phyloP scores from a whole-genome alignment of 1,139 yeast species.

The Taphrina wiesneri region DNA sequence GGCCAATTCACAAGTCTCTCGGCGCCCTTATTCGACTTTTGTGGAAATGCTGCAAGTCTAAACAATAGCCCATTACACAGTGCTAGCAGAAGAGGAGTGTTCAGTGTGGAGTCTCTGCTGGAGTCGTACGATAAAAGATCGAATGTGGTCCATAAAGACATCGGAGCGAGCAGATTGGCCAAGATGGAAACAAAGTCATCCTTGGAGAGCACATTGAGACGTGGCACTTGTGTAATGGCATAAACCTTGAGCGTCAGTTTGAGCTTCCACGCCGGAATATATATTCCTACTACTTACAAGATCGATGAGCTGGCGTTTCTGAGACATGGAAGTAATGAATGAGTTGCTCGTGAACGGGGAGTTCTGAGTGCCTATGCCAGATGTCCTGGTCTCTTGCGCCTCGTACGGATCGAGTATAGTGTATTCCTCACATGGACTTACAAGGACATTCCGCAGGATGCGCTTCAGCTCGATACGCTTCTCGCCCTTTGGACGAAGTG shows the following conservation, averaged over 20 bases:
- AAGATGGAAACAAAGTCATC: neutral
- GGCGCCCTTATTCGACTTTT: neutral
- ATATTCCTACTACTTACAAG: neutral
- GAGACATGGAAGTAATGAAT: neutral
- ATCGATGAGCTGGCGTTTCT: neutral
- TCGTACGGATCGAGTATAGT: neutral
- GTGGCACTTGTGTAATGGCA: neutral
- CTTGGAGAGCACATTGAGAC: neutral
- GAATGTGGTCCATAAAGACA: neutral
- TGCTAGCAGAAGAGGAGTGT: neutral
- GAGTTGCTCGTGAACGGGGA: neutral
- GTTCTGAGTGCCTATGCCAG: neutral
- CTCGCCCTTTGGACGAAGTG: neutral
- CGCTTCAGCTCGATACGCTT: constrained; percentile 5
- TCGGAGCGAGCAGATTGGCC: neutral
- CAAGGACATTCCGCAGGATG: neutral
- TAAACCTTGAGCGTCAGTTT: neutral
- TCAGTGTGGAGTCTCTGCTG: neutral
- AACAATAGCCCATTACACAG: constrained; percentile 5
- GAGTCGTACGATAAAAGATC: neutral
- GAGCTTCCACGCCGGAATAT: neutral
- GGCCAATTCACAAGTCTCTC: neutral
- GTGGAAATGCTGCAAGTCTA: constrained; percentile 9
- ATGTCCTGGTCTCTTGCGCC: neutral
- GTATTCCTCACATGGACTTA: constrained; percentile 3